Conservation (phyloP, 805 yeast genomes). For the Sugiyamaella marilandica region DNA sequence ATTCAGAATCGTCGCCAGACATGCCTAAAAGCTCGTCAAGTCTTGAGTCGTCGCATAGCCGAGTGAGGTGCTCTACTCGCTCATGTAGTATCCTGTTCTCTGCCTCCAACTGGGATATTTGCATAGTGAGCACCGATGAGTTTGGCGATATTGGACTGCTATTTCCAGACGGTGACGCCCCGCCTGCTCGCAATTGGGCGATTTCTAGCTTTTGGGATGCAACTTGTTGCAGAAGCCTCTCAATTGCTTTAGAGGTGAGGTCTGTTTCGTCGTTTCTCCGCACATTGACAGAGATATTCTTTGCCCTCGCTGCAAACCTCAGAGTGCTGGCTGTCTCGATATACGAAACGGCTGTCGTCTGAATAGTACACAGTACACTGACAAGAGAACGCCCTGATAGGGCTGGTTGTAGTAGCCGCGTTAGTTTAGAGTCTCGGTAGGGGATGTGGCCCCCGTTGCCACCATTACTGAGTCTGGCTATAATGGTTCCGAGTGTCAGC, state of each 20-base stretch:
- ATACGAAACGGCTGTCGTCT: conserved; percentile 54
- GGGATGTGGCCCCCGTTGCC: conserved; percentile 63
- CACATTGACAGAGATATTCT: conserved; percentile 71
- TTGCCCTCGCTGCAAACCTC: conserved; percentile 90
- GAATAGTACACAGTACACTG: conserved; percentile 78
- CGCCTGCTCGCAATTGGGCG: conserved; percentile 25
- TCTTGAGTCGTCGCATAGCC: conserved; percentile 47
- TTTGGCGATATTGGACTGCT: background rate
- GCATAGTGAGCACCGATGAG: conserved; percentile 14
- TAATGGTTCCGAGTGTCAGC: conserved; percentile 87
- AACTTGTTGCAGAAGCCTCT: conserved; percentile 53
- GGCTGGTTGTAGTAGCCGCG: conserved; percentile 87
- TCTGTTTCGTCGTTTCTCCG: conserved; percentile 40
- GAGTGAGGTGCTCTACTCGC: conserved; percentile 61
- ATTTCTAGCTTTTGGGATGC: conserved; percentile 57
- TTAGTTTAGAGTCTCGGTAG: conserved; percentile 87
- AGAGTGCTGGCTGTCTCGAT: conserved; percentile 83
- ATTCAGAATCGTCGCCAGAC: conserved; percentile 25
- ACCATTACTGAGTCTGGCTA: conserved; percentile 61
- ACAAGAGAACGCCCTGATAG: conserved; percentile 82
- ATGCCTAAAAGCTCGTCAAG: conserved; percentile 51
- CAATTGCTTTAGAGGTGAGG: conserved; percentile 46
- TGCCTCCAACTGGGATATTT: conserved; percentile 45
- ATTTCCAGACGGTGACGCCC: background rate
- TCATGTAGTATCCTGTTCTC: conserved; percentile 64